phyloP scores from a whole-genome alignment of 1,284 basidiomycete species.

The Polyporus tsugae region DNA sequence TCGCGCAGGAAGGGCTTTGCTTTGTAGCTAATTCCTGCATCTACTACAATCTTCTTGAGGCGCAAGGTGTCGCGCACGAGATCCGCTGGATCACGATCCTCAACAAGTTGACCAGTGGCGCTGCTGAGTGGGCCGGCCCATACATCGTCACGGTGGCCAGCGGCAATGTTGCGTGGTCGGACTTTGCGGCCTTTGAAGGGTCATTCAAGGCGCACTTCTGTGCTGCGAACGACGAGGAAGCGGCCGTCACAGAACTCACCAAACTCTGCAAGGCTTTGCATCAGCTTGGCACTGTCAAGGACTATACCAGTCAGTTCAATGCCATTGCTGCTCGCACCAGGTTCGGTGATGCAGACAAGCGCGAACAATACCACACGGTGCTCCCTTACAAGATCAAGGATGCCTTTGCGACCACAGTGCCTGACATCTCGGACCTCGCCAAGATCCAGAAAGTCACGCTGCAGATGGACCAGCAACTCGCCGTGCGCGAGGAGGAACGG shows the following conservation, averaged over 20 bases:
- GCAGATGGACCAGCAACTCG: neutral
- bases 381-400: neutral
- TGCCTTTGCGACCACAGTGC: neutral
- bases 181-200: neutral
- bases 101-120: too few species aligned
- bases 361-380: neutral
- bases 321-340: neutral
- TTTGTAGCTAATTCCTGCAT: too few species aligned
- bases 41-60: too few species aligned
- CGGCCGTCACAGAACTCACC: neutral
- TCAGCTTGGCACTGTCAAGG: neutral
- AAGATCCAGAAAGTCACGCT: neutral
- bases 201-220: neutral
- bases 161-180: neutral
- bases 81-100: too few species aligned
- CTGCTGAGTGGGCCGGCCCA: too few species aligned
- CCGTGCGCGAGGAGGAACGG: neutral
- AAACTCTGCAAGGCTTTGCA: neutral
- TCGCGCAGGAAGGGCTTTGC: too few species aligned
- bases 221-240: neutral
- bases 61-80: too few species aligned
- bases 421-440: neutral
- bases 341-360: neutral
- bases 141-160: too few species aligned
- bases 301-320: neutral